Conservation (phyloP, 2,329 filamentous ascomycete genomes). For the Triangularia verruculosa region DNA sequence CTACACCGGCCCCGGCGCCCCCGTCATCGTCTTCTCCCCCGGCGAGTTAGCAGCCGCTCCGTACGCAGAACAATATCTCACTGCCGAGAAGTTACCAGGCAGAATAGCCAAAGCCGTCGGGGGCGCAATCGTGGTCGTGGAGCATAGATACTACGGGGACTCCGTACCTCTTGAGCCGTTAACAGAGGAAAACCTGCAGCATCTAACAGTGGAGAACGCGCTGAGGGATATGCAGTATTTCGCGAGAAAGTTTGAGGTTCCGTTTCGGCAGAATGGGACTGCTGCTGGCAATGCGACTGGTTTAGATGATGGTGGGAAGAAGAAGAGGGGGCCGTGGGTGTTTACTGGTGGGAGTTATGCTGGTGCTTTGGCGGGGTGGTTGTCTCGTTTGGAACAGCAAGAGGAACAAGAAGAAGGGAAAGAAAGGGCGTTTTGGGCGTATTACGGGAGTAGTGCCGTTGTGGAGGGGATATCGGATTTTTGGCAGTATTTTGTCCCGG, state of each 20-base stretch:
- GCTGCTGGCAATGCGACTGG: slow-evolving; percentile 42
- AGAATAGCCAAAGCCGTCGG: slow-evolving; percentile 39
- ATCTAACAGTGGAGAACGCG: slow-evolving; percentile 41
- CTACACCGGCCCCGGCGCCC: slow-evolving; percentile 41
- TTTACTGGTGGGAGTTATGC: slow-evolving; percentile 54
- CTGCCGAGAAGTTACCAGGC: slow-evolving; percentile 39
- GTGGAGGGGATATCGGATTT: slow-evolving; percentile 52
- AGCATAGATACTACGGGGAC: slow-evolving; percentile 44
- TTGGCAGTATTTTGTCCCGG: slow-evolving; percentile 55
- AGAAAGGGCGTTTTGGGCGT: slow-evolving; percentile 51
- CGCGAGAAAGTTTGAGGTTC: slow-evolving; percentile 42
- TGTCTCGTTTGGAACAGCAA: slow-evolving; percentile 48
- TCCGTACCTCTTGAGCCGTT: slow-evolving; percentile 38
- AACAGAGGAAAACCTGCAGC: slow-evolving; percentile 38
- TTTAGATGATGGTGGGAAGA: too few species aligned
- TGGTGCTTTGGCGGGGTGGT: slow-evolving; percentile 54
- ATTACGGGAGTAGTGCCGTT: slow-evolving; percentile 54
- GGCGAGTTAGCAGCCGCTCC: slow-evolving; percentile 37
- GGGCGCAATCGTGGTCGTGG: slow-evolving; percentile 40
- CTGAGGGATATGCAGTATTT: slow-evolving; percentile 42
- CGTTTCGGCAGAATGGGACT: slow-evolving; percentile 49
- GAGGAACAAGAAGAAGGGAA: background rate
- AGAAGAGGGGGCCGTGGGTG: slow-evolving; percentile 48
- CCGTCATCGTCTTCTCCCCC: slow-evolving; percentile 41
- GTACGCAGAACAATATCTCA: slow-evolving; percentile 41